Base-by-base conservation (phyloP, 768 basidiomycete species). In the Collybia mongolica region DNA sequence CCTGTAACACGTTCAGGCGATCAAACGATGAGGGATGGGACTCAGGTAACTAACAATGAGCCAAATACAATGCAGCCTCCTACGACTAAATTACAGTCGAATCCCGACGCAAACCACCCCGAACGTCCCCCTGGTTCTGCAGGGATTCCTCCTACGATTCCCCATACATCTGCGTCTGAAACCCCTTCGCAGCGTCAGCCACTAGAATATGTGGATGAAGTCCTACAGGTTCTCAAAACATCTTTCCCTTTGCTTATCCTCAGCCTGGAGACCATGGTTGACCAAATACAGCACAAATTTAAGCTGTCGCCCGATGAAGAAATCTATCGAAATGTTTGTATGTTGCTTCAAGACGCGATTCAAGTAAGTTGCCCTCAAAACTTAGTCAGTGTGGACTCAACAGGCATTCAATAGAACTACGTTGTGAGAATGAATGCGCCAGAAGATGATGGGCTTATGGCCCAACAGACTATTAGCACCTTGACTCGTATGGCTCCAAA, bases 251-350 rank as follows among this genome's bases (percentile, higher is more conserved):
- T 99, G 6, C 79, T 99, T 29, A 91, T 96, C 24, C 74, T 98
- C 18, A 97, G 93, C 49, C 77, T 99, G 77, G 97, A 99, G 71
- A 95, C 93, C 14, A 89, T 98, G 80, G 89, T 95, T 3, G 97
- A 99, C 57, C 94, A 98, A 68, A 89, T 99, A 55, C 78, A 84
- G 18, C 81, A 84, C 51, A 82, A 93, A 45, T 96, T 98, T 73
- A 96, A 97, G 65, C 82, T 89, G 2, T 77, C 81, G 1, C 79
- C 84, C 2, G 97, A 99, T 52, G 97, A 99, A 68, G 95, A 98
- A 56, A 85, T 94, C 6, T 98, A 98, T 69, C 82, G 97, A 15
- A 83, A 92, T 59, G 82, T 94, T 39, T 88, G 86, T 56, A 87
- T 95, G 71, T 72, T 98, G 18, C 72, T 98, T 29, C 83, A 87